Evolutionary conservation across 2,329 filamentous ascomycete species (phyloP), one percentile per base, ranked within the genome.

Genomic region (Trichoderma sp.): DNA sequence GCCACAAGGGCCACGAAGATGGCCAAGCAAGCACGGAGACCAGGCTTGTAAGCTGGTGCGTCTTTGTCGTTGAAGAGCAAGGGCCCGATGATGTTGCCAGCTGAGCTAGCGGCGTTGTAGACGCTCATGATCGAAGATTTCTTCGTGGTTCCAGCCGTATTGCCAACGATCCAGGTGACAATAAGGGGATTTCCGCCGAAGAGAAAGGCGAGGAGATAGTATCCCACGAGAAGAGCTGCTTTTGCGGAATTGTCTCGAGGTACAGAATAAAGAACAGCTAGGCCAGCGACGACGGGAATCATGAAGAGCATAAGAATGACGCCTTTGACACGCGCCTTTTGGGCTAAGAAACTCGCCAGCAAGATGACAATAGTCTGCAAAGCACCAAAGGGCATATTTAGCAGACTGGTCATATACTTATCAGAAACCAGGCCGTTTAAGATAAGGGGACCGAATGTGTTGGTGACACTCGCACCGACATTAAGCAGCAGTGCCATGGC

Each of bases 71-170:
- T 50, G 45, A 50, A 50, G 18, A 50, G 45, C 45, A 50, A 50
- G 4, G 45, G 45, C 4, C 45, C 45, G n/a, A 50, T 50, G n/a
- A 50, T 50, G 45, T 50, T 50, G 45, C 45, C 45, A 9, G 45
- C 45, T 12, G 45, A 21, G 45, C 45, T 50, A 21, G 45, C 45
- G 45, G 45, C 45, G 9, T 50, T 50, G n/a, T 50, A 50, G 45
- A 50, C n/a, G n/a, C 45, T 50, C 45, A 50, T 50, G 45, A 50
- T 50, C n/a, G 45, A 86, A 0, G 90, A 91, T 79, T 92, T 92
- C 83, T 94, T 93, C 4, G 91, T 93, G 18, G 88, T 89, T 6
- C 92, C 92, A 0, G 87, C 92, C 0, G 91, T 93, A 81, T 94
- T 94, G 8, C 89, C 90, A 6, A 93, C 87, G 75, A 93, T 91